Base-by-base conservation (phyloP, 2,329 filamentous ascomycete genomes). In the Aureobasidium pullulans region DNA sequence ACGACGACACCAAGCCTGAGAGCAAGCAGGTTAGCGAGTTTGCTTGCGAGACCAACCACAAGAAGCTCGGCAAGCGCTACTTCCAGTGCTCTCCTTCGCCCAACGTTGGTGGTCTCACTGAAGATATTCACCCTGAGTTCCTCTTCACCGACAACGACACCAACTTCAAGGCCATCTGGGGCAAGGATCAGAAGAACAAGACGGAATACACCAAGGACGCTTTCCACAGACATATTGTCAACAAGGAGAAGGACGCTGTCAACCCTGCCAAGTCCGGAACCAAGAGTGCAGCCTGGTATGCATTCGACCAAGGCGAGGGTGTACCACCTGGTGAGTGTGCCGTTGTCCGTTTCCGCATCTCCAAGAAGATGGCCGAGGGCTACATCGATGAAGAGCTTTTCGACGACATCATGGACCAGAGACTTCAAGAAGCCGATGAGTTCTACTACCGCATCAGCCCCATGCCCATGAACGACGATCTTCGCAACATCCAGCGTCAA, bases 91-190 rank as follows among this genome's bases (percentile, higher is more conserved):
- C 93, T 1, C 93, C 94, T 0, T 97, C 93, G 8, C 94, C 93
- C 0, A 90, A 92, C 54, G 84, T 89, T 60, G 90, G 89, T 9
- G 78, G 83, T 10, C 88, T 85, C 63, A 87, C 89, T 36, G 82
- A 92, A 36, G 93, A 97, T 73, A 85, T 97, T 42, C 79, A 91
- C 69, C 94, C 94, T 2, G 78, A 90, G 68, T 77, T 96, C 66
- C 79, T 97, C 60, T 97, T 96, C 75, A 97, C 93, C 1, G 93
- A 96, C 67, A 97, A 97, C 69, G 92, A 97, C 68, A 96, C 89
- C 66, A 97, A 97, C 71, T 87, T 85, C 71, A 80, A 91, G 63
- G 74, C 78, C 11, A 80, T 97, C 1, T 96, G 94, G 73, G 81
- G 80, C 3, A 86, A 86, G 49, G 77, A 89, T 60, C 77, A 89